These are phyloP conservation scores for Apiospora aurea DNA, from an alignment of 2,329 filamentous ascomycete genomes.

Conservation along the genomic window DNA sequence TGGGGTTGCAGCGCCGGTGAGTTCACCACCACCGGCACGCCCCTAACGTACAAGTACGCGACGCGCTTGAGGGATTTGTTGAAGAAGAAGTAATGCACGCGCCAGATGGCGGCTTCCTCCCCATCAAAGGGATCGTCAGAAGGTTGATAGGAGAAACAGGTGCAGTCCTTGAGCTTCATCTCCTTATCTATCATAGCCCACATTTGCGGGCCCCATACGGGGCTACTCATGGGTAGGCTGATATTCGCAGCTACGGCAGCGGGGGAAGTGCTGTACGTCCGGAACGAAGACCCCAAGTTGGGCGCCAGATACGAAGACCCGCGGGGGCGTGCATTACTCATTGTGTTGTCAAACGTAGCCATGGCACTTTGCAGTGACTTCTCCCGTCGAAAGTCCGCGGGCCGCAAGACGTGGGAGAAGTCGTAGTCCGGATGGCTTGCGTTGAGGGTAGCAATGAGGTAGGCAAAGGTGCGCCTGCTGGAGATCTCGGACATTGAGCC, in stretches of 20 bases:
- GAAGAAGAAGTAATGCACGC: conserved; percentile 96
- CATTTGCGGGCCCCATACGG: conserved; percentile 86
- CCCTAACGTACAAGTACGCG: conserved; percentile 90
- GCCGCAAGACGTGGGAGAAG: conserved; percentile 90
- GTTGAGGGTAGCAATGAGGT: conserved; percentile 94
- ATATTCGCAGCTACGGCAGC: conserved; percentile 45
- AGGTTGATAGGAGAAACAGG: conserved; percentile 87
- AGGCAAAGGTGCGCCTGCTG: conserved; percentile 91
- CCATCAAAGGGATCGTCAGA: conserved; percentile 90
- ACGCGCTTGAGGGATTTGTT: conserved; percentile 92
- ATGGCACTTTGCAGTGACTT: conserved; percentile 81
- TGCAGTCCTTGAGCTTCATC: conserved; percentile 90
- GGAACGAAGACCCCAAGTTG: conserved; percentile 50
- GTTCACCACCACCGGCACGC: conserved; percentile 74
- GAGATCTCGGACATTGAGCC: conserved; percentile 87
- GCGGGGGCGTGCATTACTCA: conserved; percentile 83
- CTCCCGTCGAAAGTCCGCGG: conserved; percentile 89
- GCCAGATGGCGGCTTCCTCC: conserved; percentile 94
- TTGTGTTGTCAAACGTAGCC: conserved; percentile 84
- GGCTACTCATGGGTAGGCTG: conserved; percentile 55
- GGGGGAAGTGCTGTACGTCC: conserved; percentile 44
- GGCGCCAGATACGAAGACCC: conserved; percentile 45
- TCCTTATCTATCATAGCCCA: conserved; percentile 94
- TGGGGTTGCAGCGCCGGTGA: conserved; percentile 42
- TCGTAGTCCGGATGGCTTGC: conserved; percentile 97